These are phyloP conservation scores for Hypoxylon sp. DNA, from an alignment of 2,329 filamentous ascomycete species.

Conservation along the genomic window DNA sequence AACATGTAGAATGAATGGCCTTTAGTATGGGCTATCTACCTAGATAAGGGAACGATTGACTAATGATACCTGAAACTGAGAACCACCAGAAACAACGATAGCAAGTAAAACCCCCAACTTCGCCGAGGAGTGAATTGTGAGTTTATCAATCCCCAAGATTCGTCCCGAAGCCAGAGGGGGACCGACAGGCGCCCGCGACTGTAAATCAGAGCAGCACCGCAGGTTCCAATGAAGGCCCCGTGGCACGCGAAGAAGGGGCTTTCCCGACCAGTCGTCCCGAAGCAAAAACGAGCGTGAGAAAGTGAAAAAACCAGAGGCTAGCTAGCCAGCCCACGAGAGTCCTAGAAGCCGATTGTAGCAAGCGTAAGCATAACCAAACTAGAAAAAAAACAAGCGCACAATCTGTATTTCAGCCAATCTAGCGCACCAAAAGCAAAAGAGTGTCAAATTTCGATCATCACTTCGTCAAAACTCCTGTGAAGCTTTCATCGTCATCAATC, in stretches of 20 bases:
- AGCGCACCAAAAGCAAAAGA: slow-evolving; percentile 20
- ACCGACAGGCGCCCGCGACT: slow-evolving; percentile 16
- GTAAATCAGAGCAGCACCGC: slow-evolving; percentile 14
- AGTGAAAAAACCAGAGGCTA: slow-evolving; percentile 23
- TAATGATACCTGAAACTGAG: slow-evolving; percentile 43
- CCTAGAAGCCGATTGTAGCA: slow-evolving; percentile 19
- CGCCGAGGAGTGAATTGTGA: slow-evolving; percentile 25
- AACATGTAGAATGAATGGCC: slow-evolving; percentile 40
- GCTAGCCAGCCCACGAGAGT: slow-evolving; percentile 20
- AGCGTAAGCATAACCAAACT: slow-evolving; percentile 20
- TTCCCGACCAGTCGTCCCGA: slow-evolving; percentile 26
- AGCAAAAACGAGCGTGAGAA: slow-evolving; percentile 20
- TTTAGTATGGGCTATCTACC: slow-evolving; percentile 38
- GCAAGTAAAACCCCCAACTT: slow-evolving; percentile 6
- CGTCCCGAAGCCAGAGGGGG: slow-evolving; percentile 14
- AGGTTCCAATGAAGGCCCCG: neutral
- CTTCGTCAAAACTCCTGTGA: slow-evolving; percentile 7
- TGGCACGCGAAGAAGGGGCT: slow-evolving; percentile 8
- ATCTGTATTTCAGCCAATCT: slow-evolving; percentile 9
- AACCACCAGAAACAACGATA: slow-evolving; percentile 24
- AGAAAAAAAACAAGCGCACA: neutral
- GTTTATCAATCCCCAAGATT: slow-evolving; percentile 11
- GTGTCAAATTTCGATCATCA: slow-evolving; percentile 12
- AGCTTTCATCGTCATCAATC: slow-evolving; percentile 4
- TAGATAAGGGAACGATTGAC: slow-evolving; percentile 40